These are phyloP conservation scores for Podaxis sp. DNA, from an alignment of 768 basidiomycete species.

Conservation along the genomic window DNA sequence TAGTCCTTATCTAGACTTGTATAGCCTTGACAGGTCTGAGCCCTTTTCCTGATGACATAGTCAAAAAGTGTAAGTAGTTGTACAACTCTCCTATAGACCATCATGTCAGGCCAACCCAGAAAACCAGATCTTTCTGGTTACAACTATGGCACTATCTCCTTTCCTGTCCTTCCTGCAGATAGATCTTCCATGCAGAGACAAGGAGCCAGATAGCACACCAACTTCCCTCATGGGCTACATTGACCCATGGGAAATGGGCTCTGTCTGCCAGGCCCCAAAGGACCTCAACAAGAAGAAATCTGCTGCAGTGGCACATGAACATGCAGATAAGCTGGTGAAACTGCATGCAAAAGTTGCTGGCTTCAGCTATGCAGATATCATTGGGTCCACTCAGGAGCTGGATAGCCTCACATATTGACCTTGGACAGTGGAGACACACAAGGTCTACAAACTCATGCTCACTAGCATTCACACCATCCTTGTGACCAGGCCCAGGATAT, in stretches of 20 bases:
- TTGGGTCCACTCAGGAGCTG: slow-evolving; percentile 90
- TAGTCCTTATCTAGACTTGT: too few relatives aligned
- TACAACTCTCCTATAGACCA: too few relatives aligned
- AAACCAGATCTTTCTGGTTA: too few relatives aligned
- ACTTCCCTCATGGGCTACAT: slow-evolving; percentile 92
- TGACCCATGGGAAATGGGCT: slow-evolving; percentile 89
- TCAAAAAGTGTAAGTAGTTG: too few relatives aligned
- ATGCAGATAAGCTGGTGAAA: slow-evolving; percentile 57
- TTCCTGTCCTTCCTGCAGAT: too few relatives aligned
- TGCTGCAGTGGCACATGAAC: slow-evolving; percentile 59
- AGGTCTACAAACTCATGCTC: slow-evolving; percentile 93
- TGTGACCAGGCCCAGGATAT: slow-evolving; percentile 83
- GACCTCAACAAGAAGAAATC: slow-evolving; percentile 94
- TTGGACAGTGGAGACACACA: slow-evolving; percentile 88
- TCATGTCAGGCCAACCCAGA: too few relatives aligned
- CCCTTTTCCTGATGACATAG: too few relatives aligned
- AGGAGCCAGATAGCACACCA: slow-evolving; percentile 95
- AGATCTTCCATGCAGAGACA: slow-evolving; percentile 42
- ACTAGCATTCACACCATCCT: slow-evolving; percentile 90
- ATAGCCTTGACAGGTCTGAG: too few relatives aligned
- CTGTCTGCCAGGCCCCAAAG: slow-evolving; percentile 78
- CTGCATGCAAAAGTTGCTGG: slow-evolving; percentile 56
- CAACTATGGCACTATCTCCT: too few relatives aligned
- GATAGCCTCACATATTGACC: slow-evolving; percentile 94
- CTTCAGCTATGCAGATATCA: slow-evolving; percentile 86